phyloP scores from a whole-genome alignment of 352 stramenopile species.

The Pythium rhizo-oryzae region DNA sequence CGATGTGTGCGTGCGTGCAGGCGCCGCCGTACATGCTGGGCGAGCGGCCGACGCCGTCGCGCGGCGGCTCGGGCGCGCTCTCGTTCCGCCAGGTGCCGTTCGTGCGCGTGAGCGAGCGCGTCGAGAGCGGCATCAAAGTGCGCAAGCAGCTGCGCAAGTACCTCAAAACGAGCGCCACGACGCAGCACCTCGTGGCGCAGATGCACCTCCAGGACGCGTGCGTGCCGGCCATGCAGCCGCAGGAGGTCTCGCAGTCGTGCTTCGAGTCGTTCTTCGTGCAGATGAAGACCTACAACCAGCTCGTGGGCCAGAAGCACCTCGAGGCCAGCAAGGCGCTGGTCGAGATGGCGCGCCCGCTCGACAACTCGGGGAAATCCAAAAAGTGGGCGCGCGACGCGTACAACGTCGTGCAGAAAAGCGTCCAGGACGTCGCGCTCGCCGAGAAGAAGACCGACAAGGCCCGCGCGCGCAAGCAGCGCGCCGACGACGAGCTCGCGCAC shows the following conservation, averaged over 20 bases:
- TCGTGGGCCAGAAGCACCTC: conserved; percentile 73
- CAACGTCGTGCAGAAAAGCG: conserved; percentile 79
- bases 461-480: conserved; percentile 55
- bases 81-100: conserved; percentile 85
- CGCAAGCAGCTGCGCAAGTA: conserved; percentile 87
- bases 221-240: conserved; percentile 70
- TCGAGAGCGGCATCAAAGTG: conserved; percentile 81
- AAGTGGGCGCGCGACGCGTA: conserved; percentile 82
- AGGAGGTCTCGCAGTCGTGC: conserved; percentile 81
- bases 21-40: conserved; percentile 81
- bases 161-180: conserved; percentile 70
- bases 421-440: conserved; percentile 64
- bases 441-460: conserved; percentile 86
- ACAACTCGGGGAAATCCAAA: conserved; percentile 69
- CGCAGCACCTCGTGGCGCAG: conserved; percentile 81
- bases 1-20: conserved; percentile 41
- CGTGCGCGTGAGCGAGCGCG: conserved; percentile 73
- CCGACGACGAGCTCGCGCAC: conserved; percentile 70
- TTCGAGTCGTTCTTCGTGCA: conserved; percentile 79
- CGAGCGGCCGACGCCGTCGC: conserved; percentile 61
- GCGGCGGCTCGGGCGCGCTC: conserved; percentile 50
- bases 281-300: conserved; percentile 82
- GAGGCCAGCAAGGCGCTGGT: conserved; percentile 75
- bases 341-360: conserved; percentile 78
- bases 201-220: conserved; percentile 81